These are phyloP conservation scores for Immersiporthe knoxdaviesiana DNA, from an alignment of 2,329 filamentous ascomycete species.

Conservation along the genomic window DNA sequence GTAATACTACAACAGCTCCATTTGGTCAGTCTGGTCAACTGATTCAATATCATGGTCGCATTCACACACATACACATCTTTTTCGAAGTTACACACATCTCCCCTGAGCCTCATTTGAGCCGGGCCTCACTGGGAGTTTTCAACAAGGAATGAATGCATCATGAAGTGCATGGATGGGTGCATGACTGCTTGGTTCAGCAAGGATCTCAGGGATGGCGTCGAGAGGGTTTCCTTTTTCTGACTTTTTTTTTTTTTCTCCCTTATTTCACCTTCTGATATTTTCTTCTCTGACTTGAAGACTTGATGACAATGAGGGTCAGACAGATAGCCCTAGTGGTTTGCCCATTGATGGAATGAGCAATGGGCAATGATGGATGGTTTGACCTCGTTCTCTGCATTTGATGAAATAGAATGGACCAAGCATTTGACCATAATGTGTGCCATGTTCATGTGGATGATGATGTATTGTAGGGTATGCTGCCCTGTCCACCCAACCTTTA, in stretches of 20 bases:
- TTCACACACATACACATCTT: not conserved
- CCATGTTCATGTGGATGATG: not conserved
- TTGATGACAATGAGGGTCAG: not conserved
- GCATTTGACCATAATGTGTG: not conserved
- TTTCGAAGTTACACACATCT: not conserved
- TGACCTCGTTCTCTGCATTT: not conserved
- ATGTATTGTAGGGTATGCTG: not conserved
- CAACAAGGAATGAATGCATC: not conserved
- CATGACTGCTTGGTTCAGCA: not conserved
- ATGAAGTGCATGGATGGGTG: not conserved
- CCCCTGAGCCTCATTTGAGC: not conserved
- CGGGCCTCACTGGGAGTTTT: not conserved
- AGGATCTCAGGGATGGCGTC: not conserved
- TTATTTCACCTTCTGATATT: too few relatives aligned
- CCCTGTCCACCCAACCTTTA: too few relatives aligned
- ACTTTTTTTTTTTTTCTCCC: not conserved
- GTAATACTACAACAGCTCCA: not conserved
- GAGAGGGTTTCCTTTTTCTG: not conserved
- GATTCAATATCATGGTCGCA: not conserved
- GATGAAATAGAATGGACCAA: not conserved
- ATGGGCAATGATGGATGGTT: not conserved
- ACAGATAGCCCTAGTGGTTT: not conserved
- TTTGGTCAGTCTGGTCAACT: not conserved
- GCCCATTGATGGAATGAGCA: not conserved
- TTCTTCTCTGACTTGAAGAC: not conserved